phyloP scores from a whole-genome alignment of 805 yeast species.

The Metschnikowia proteae region DNA sequence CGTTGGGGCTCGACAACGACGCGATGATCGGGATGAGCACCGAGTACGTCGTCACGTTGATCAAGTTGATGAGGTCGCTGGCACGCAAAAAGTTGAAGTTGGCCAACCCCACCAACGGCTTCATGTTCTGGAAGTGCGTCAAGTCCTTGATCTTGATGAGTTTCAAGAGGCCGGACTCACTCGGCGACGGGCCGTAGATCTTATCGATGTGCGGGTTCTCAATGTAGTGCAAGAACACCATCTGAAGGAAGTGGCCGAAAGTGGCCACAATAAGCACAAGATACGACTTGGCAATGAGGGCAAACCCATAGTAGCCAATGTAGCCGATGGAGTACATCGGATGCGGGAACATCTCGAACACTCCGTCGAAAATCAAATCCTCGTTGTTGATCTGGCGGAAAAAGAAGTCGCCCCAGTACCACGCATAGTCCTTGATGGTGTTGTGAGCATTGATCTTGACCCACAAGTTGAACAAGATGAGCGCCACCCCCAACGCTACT shows the following conservation, averaged over 20 bases:
- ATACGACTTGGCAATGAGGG: conserved; percentile 71
- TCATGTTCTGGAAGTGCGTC: conserved; percentile 37
- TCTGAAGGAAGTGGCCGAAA: conserved; percentile 73
- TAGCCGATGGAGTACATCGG: conserved; percentile 92
- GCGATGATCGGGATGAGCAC: conserved; percentile 41
- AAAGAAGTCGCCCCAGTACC: conserved; percentile 96
- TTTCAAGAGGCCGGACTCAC: conserved; percentile 33
- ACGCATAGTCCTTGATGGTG: conserved; percentile 84
- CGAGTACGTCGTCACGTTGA: conserved; percentile 40
- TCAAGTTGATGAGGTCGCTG: conserved; percentile 53
- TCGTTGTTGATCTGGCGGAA: conserved; percentile 61
- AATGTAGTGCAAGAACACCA: conserved; percentile 66
- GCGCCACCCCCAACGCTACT: conserved; percentile 48
- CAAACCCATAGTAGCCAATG: conserved; percentile 82
- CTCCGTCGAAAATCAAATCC: conserved; percentile 81
- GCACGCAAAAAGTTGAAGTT: conserved; percentile 63
- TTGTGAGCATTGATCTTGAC: conserved; percentile 85
- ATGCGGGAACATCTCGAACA: conserved; percentile 85
- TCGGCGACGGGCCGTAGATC: conserved; percentile 56
- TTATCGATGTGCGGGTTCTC: conserved; percentile 87
- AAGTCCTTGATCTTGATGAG: conserved; percentile 48
- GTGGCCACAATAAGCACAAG: conserved; percentile 65
- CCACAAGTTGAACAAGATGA: conserved; percentile 75
- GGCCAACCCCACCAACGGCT: conserved; percentile 55
- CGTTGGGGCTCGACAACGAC: conserved; percentile 23